Conservation (phyloP, 1,284 basidiomycete genomes). For the Erythrobasidium hasegawianum region DNA sequence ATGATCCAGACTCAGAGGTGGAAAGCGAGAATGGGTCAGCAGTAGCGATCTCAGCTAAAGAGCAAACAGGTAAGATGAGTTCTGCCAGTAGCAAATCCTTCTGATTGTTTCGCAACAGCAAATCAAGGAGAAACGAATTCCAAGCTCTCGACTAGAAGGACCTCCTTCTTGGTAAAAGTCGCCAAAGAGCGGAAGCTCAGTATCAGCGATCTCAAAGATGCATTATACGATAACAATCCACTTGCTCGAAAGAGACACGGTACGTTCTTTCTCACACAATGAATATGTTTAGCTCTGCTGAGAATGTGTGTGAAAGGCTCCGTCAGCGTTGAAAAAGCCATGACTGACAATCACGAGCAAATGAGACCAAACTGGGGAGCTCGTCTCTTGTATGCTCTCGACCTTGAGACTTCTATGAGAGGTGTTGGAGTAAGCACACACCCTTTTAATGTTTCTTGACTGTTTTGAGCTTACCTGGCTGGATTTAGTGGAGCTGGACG, state of each 20-base stretch:
- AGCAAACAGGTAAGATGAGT: not conserved
- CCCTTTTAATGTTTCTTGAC: too few relatives aligned
- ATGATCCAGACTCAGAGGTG: slow-evolving; percentile 27
- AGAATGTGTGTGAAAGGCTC: not conserved
- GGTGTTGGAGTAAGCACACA: slow-evolving; percentile 16
- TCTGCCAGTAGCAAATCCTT: not conserved
- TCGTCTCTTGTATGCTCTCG: slow-evolving; percentile 23
- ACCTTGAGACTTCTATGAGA: slow-evolving; percentile 30
- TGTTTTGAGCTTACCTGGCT: not conserved
- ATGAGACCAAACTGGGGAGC: slow-evolving; percentile 8
- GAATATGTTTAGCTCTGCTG: too few relatives aligned
- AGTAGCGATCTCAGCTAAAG: not conserved
- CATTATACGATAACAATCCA: slow-evolving; percentile 11
- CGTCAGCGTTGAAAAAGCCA: slow-evolving; percentile 14
- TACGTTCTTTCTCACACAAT: not conserved
- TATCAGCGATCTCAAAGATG: slow-evolving; percentile 6
- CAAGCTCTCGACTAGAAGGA: slow-evolving; percentile 1
- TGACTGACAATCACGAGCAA: slow-evolving; percentile 16
- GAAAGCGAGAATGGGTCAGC: slow-evolving; percentile 1
- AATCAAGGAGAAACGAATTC: not conserved
- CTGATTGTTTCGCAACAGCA: not conserved
- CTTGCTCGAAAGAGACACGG: slow-evolving; percentile 15
- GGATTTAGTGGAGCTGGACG: slow-evolving; percentile 33
- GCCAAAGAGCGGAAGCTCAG: slow-evolving; percentile 8
- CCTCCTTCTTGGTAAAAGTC: slow-evolving; percentile 12